phyloP scores from a whole-genome alignment of 1,139 yeast species.

The Taphrina pruni region DNA sequence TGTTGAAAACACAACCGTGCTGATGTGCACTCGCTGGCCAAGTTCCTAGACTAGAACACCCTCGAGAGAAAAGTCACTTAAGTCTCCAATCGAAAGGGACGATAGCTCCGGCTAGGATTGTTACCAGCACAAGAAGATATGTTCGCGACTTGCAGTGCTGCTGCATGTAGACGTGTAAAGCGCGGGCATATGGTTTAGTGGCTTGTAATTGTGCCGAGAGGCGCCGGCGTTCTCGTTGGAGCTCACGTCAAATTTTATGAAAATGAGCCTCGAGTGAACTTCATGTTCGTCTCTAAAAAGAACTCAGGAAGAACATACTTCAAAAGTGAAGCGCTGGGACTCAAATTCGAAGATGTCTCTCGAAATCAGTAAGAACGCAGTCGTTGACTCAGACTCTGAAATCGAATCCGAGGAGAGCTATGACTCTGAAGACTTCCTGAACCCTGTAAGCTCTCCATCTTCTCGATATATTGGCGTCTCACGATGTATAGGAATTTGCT shows the following conservation, averaged over 20 bases:
- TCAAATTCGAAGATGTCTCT: conserved; percentile 6
- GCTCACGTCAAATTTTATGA: conserved; percentile 10
- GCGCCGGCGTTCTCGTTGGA: background rate
- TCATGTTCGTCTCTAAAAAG: background rate
- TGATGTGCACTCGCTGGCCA: background rate
- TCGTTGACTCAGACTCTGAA: conserved; percentile 18
- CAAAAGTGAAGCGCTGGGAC: background rate
- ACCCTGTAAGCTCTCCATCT: conserved; percentile 16
- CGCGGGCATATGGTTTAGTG: background rate
- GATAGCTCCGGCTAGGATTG: too few relatives aligned
- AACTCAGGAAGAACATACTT: background rate
- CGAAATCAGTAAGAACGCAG: background rate
- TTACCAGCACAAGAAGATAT: too few relatives aligned
- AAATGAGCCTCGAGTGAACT: background rate
- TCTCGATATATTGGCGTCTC: background rate
- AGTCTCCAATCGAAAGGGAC: background rate
- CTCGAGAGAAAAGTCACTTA: too few relatives aligned
- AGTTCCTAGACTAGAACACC: too few relatives aligned
- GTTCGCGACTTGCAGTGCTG: background rate
- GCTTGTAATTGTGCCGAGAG: conserved; percentile 1
- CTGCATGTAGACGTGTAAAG: background rate
- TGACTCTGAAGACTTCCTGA: conserved; percentile 35
- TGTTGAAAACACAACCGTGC: background rate
- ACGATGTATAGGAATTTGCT: conserved; percentile 27
- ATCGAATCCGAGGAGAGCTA: conserved; percentile 26